phyloP scores from a whole-genome alignment of 129 eudicot species.

The Ambrosia artemisiifolia region DNA sequence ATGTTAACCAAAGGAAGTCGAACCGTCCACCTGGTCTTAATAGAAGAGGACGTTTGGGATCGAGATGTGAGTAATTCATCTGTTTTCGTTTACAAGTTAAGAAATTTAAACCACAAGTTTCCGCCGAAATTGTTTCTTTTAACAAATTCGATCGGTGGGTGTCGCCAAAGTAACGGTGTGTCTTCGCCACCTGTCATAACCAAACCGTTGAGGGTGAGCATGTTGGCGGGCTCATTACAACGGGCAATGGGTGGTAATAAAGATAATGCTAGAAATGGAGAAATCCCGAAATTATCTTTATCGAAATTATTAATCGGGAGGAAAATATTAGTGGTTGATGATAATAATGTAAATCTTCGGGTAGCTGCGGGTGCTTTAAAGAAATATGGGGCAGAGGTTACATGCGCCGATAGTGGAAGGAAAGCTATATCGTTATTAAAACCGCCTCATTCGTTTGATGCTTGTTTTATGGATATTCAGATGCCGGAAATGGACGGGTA shows the following conservation, averaged over 20 bases:
- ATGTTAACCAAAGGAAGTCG: constrained; percentile 33
- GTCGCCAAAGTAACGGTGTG: constrained; percentile 20
- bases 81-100: constrained; percentile 32
- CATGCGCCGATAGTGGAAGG: constrained; percentile 76
- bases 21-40: constrained; percentile 43
- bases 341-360: constrained; percentile 73
- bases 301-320: constrained; percentile 63
- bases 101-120: constrained; percentile 25
- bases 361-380: constrained; percentile 90
- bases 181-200: constrained; percentile 47
- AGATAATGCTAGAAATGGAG: constrained; percentile 47
- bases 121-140: constrained; percentile 57
- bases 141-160: constrained; percentile 48
- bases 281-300: constrained; percentile 42
- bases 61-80: constrained; percentile 39
- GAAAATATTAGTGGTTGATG: constrained; percentile 89
- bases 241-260: constrained; percentile 64
- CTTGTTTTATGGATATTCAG: constrained; percentile 98
- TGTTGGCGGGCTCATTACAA: constrained; percentile 80
- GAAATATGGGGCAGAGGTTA: constrained; percentile 94
- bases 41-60: constrained; percentile 91
- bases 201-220: constrained; percentile 85
- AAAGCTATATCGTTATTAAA: constrained; percentile 58
- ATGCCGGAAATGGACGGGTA: constrained; percentile 99
- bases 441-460: constrained; percentile 82